Evolutionary conservation across 306 rosid species (phyloP).

Genomic region (Quercus agrifolia): DNA sequence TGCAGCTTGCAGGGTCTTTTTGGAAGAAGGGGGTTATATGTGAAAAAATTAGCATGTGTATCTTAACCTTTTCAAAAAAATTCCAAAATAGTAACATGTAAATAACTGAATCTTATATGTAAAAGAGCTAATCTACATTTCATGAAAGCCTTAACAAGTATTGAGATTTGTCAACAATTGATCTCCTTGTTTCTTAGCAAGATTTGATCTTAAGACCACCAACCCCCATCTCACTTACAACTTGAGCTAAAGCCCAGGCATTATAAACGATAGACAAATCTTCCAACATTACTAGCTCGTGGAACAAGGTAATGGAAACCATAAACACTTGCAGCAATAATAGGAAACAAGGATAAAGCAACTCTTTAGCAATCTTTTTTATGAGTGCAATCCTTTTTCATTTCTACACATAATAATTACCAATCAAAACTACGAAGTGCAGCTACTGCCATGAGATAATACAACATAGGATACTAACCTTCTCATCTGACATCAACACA

Average conservation of each 20-base stretch:
- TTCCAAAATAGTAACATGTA: neutral
- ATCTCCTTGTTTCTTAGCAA: neutral
- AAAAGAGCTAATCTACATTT: neutral
- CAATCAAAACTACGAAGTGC: neutral
- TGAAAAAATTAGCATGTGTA: neutral
- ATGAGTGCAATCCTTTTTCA: neutral
- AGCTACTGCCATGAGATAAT: neutral
- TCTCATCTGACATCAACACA: slow-evolving; percentile 99
- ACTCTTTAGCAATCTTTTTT: no score
- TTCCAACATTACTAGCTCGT: no score
- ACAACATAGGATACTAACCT: slow-evolving; percentile 52
- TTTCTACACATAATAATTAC: neutral
- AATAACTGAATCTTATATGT: neutral
- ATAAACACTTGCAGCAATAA: no score
- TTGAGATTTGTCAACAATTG: neutral
- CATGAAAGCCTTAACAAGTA: neutral
- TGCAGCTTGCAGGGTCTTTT: neutral
- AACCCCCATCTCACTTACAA: neutral
- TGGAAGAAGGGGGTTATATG: neutral
- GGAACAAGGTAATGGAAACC: no score
- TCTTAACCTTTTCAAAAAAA: neutral
- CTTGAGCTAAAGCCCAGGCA: neutral
- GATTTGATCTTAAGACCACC: neutral
- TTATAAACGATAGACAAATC: no score
- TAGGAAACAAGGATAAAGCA: no score